Conservation (phyloP, 2,329 filamentous ascomycete genomes). For the Knoxdaviesia capensis region DNA sequence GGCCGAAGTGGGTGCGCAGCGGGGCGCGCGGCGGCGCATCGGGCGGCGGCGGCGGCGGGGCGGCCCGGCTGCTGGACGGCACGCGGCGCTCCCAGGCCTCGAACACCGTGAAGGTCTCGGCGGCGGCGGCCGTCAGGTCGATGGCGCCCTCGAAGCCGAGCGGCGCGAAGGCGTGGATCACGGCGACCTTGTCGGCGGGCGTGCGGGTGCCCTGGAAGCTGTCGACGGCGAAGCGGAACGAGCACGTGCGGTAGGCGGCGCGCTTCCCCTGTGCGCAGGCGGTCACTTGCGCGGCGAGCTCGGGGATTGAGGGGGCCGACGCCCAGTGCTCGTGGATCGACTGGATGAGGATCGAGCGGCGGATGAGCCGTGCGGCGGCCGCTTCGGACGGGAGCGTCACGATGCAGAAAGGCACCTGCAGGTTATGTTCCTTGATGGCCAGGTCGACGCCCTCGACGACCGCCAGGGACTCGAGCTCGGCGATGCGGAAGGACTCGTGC, state of each 20-base stretch:
- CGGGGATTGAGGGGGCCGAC: conserved; percentile 40
- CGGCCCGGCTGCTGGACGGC: conserved; percentile 27
- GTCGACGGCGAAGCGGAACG: conserved; percentile 76
- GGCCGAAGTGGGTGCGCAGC: conserved; percentile 50
- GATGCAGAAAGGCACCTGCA: conserved; percentile 70
- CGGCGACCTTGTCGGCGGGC: conserved; percentile 38
- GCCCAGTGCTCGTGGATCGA: conserved; percentile 86
- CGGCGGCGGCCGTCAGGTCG: conserved; percentile 50
- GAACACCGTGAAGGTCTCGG: conserved; percentile 53
- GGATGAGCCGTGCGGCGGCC: conserved; percentile 45
- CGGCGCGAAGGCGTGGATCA: conserved; percentile 71
- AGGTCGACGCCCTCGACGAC: conserved; percentile 45
- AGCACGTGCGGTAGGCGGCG: conserved; percentile 33
- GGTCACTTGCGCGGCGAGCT: conserved; percentile 34
- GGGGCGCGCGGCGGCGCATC: conserved; percentile 1
- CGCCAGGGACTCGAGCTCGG: conserved; percentile 69
- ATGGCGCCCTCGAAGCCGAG: conserved; percentile 63
- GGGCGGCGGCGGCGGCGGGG: conserved; percentile 24
- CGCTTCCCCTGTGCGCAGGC: neutral
- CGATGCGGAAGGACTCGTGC: conserved; percentile 75
- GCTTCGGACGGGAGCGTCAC: conserved; percentile 45
- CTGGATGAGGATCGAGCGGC: conserved; percentile 62
- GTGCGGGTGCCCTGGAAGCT: conserved; percentile 58
- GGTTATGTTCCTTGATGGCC: conserved; percentile 52
- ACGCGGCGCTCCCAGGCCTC: conserved; percentile 43